Conservation (phyloP, 2,329 filamentous ascomycete genomes). For the Paracamarosporium sp. region DNA sequence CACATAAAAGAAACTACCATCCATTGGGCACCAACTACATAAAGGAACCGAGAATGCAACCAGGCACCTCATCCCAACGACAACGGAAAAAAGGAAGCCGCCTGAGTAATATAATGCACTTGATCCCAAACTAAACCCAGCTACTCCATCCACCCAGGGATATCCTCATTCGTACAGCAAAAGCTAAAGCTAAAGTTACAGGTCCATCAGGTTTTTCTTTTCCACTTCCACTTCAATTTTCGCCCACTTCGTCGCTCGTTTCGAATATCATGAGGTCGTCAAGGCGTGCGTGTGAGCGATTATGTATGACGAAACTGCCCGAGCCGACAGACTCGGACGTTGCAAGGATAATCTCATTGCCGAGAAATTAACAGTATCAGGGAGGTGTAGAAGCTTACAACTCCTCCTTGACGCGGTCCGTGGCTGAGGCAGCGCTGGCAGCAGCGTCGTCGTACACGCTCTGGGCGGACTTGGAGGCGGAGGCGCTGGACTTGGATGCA, state of each 20-base stretch:
- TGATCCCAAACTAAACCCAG: not conserved
- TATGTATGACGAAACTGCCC: not conserved
- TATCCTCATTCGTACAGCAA: conserved; percentile 5
- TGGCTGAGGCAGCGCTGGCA: conserved; percentile 24
- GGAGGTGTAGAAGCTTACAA: conserved; percentile 42
- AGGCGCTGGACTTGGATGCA: conserved; percentile 35
- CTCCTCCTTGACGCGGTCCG: conserved; percentile 52
- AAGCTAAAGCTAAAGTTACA: conserved; percentile 13
- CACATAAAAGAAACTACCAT: not conserved
- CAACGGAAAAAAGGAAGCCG: not conserved
- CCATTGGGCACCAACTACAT: not conserved
- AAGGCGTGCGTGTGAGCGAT: not conserved
- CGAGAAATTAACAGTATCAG: not conserved
- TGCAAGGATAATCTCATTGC: not conserved
- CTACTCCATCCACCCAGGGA: conserved; percentile 2
- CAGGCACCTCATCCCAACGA: conserved; percentile 1
- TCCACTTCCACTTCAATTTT: conserved; percentile 4
- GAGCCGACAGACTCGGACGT: not conserved
- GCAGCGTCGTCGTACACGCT: conserved; percentile 14
- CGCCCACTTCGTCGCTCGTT: not conserved
- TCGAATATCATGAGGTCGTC: conserved; percentile 12
- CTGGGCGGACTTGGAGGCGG: conserved; percentile 28
- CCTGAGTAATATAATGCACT: not conserved
- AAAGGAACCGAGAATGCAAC: not conserved
- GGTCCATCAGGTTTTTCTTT: no score